Evolutionary conservation across 345 rosid genomes (phyloP).

Genomic region (Xanthoceras sorbifolium): DNA sequence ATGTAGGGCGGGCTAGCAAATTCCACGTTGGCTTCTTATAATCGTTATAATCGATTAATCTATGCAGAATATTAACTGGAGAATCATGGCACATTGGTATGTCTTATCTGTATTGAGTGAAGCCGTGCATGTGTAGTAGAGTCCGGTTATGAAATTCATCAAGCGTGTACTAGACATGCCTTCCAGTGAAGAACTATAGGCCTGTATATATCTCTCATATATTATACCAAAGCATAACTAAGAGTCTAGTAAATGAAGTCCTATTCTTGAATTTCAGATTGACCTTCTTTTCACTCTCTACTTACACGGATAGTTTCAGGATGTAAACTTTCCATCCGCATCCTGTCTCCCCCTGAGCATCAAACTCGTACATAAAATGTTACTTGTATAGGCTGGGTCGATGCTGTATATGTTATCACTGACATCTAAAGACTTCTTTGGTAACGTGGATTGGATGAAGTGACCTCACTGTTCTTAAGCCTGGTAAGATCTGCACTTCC

Average conservation of each 20-base stretch:
- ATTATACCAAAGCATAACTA: not conserved
- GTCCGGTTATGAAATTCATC: too few species aligned
- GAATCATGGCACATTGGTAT: not conserved
- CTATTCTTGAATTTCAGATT: not conserved
- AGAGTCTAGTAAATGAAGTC: not conserved
- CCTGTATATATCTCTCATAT: not conserved
- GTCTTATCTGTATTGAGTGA: too few species aligned
- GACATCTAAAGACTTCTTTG: slow-evolving; percentile 49
- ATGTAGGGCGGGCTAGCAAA: not conserved
- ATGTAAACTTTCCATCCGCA: not conserved
- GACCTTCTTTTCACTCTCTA: not conserved
- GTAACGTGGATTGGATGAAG: slow-evolving; percentile 35
- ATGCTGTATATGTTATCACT: not conserved
- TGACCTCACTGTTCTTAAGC: slow-evolving; percentile 24
- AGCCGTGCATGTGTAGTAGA: too few species aligned
- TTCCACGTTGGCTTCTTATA: not conserved
- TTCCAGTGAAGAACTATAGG: not conserved
- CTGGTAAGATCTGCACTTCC: slow-evolving; percentile 52
- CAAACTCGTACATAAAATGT: not conserved
- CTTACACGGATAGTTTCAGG: not conserved
- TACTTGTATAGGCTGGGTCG: not conserved
- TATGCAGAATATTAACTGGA: not conserved
- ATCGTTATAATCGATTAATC: not conserved
- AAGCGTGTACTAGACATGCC: not conserved
- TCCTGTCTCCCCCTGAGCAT: not conserved